Conservation (phyloP, 306 rosid species). For the Cucurbita pepo region DNA sequence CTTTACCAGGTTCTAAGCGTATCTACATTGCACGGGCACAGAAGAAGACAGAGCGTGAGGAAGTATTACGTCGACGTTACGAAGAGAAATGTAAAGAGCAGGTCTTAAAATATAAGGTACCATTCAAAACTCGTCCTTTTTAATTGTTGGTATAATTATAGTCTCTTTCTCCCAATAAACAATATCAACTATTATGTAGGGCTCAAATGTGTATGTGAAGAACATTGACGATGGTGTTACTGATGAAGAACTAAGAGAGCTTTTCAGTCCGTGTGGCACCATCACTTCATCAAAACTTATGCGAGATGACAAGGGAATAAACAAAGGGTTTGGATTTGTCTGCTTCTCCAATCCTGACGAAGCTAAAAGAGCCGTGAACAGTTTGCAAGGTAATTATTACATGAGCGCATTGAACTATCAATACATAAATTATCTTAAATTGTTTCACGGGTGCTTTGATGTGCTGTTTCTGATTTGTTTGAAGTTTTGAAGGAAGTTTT, state of each 20-base stretch:
- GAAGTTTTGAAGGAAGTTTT: neutral
- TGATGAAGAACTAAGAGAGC: slow-evolving; percentile 48
- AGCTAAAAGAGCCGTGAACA: slow-evolving; percentile 69
- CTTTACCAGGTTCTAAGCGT: slow-evolving; percentile 49
- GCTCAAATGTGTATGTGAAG: slow-evolving; percentile 75
- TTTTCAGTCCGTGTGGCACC: slow-evolving; percentile 56
- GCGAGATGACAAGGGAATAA: slow-evolving; percentile 61
- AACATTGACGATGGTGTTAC: slow-evolving; percentile 61
- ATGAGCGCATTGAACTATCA: neutral
- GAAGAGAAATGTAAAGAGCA: slow-evolving; percentile 81
- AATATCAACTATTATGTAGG: slow-evolving; percentile 24
- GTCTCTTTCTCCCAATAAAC: slow-evolving; percentile 4
- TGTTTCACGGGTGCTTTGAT: neutral
- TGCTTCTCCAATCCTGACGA: slow-evolving; percentile 80
- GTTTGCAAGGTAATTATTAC: slow-evolving; percentile 50
- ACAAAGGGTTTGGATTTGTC: slow-evolving; percentile 85
- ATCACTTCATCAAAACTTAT: slow-evolving; percentile 77
- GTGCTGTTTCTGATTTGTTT: neutral
- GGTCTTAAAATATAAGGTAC: slow-evolving; percentile 44
- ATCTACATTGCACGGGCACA: slow-evolving; percentile 82
- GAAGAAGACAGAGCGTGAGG: slow-evolving; percentile 76
- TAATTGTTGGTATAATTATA: neutral
- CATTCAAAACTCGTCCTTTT: neutral
- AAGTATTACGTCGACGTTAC: slow-evolving; percentile 38
- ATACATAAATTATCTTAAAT: neutral